These are phyloP conservation scores for Chlorencoelia australis DNA, from an alignment of 2,329 filamentous ascomycete species.

Conservation along the genomic window DNA sequence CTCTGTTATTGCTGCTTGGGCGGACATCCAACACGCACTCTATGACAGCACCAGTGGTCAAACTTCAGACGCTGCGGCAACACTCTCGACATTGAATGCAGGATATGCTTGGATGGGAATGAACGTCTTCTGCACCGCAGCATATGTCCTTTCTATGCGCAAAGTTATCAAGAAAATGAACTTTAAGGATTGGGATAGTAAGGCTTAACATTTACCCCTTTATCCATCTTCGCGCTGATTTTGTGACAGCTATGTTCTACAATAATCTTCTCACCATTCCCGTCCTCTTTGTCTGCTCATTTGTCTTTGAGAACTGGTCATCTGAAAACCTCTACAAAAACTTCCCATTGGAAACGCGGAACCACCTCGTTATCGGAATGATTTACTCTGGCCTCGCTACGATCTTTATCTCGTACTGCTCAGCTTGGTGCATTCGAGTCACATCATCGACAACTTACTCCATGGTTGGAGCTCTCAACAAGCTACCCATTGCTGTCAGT, in stretches of 20 bases:
- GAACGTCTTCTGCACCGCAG: slow-evolving; percentile 90
- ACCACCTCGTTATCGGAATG: slow-evolving; percentile 76
- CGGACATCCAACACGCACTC: slow-evolving; percentile 83
- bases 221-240: slow-evolving; percentile 25
- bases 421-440: slow-evolving; percentile 95
- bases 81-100: slow-evolving; percentile 82
- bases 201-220: slow-evolving; percentile 34
- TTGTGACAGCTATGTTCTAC: slow-evolving; percentile 84
- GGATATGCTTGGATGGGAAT: slow-evolving; percentile 97
- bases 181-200: slow-evolving; percentile 99
- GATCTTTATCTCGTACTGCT: slow-evolving; percentile 99
- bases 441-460: slow-evolving; percentile 97
- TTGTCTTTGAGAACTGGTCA: slow-evolving; percentile 89
- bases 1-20: slow-evolving; percentile 92
- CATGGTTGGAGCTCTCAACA: slow-evolving; percentile 97
- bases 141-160: slow-evolving; percentile 86
- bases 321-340: slow-evolving; percentile 71
- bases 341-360: slow-evolving; percentile 76
- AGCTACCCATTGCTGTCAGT: slow-evolving; percentile 87
- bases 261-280: slow-evolving; percentile 98
- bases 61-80: slow-evolving; percentile 51
- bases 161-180: slow-evolving; percentile 99
- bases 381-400: slow-evolving; percentile 85
- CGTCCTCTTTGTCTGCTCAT: slow-evolving; percentile 71
- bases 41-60: slow-evolving; percentile 31